Evolutionary conservation across 495 filamentous ascomycete genomes (phyloP), one percentile per base, ranked within the genome.

Genomic region (Aspergillus carlsbadensis): DNA sequence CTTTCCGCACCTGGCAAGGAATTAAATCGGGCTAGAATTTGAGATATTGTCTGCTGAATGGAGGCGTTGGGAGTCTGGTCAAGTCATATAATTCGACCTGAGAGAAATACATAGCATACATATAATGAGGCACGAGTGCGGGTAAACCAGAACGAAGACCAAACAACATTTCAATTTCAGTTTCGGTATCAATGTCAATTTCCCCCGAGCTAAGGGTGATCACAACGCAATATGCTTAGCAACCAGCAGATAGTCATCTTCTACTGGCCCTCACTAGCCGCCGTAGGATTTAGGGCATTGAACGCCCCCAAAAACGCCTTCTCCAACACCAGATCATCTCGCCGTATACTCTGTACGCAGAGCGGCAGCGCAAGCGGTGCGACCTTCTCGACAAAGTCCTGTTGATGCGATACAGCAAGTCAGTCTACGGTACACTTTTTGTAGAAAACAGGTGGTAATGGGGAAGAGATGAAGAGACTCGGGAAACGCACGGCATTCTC

Each of bases 1-100:
- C n/a, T 78, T 74, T 55, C 74, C 76, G 17, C 74, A 77, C 63
- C 52, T 78, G 61, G 68, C 68, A 49, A 60, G 33, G n/a, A 49
- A 50, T 3, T 33, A 44, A 48, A 26, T 8, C 6, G 5, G 31
- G 26, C 26, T 29, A 3, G 26, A 8, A 29, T 29, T 17, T 26
- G 44, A 35, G 29, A 45, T 45, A 2, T 29, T 29, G 26, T 29
- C 18, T 6, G 13, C 15, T 13, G 31, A n/a, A 6, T 10, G 35
- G 3, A 14, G 49, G 49, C 37, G 49, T 42, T 20, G 21, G 35
- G 49, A 33, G 36, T 42, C 31, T 48, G 22, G 7, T 20, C 29
- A n/a, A n/a, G n/a, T n/a, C n/a, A n/a, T n/a, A n/a, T n/a, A n/a
- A 18, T 26, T 6, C 22, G 17, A 41, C 17, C 41, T 29, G 15